These are phyloP conservation scores for Mycena amicta DNA, from an alignment of 768 basidiomycete genomes.

Conservation along the genomic window DNA sequence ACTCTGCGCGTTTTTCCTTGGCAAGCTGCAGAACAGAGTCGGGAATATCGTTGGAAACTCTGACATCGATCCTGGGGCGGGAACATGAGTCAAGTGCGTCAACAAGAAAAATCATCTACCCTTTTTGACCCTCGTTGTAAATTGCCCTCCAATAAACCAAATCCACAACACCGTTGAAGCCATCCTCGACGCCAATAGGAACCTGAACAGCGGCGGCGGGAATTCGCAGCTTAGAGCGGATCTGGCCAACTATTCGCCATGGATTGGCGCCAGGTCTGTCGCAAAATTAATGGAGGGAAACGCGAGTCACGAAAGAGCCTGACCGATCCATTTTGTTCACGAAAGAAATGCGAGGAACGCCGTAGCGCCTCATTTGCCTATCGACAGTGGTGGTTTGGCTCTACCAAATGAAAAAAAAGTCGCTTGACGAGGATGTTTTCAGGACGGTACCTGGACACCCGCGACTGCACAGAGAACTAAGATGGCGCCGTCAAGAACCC, in stretches of 20 bases:
- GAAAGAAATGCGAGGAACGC: slow-evolving; percentile 93
- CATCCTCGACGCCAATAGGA: slow-evolving; percentile 89
- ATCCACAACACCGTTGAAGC: slow-evolving; percentile 90
- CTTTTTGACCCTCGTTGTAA: slow-evolving; percentile 93
- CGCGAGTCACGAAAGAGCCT: slow-evolving; percentile 8
- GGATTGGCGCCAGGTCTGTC: slow-evolving; percentile 93
- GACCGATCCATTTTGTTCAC: slow-evolving; percentile 99
- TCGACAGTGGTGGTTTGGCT: slow-evolving; percentile 99
- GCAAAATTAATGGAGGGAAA: slow-evolving; percentile 5
- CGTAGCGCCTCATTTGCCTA: slow-evolving; percentile 97
- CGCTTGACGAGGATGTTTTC: neutral
- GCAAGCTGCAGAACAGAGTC: slow-evolving; percentile 72
- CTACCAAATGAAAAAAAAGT: slow-evolving; percentile 37
- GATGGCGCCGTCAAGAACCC: slow-evolving; percentile 95
- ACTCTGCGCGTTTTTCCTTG: slow-evolving; percentile 81
- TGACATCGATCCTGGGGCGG: slow-evolving; percentile 63
- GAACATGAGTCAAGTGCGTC: neutral
- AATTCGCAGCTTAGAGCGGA: slow-evolving; percentile 88
- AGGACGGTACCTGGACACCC: slow-evolving; percentile 80
- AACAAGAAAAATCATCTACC: slow-evolving; percentile 54
- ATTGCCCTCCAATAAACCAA: slow-evolving; percentile 92
- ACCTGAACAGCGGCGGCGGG: slow-evolving; percentile 94
- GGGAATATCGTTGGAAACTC: slow-evolving; percentile 88
- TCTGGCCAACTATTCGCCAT: slow-evolving; percentile 91
- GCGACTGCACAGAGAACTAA: slow-evolving; percentile 96